Percentiles rank a stretch among this genome's conserved stretches.
These are phyloP conservation scores for Elongisporangium senticosum DNA, from an alignment of 352 stramenopile species.

Conservation along the genomic window DNA sequence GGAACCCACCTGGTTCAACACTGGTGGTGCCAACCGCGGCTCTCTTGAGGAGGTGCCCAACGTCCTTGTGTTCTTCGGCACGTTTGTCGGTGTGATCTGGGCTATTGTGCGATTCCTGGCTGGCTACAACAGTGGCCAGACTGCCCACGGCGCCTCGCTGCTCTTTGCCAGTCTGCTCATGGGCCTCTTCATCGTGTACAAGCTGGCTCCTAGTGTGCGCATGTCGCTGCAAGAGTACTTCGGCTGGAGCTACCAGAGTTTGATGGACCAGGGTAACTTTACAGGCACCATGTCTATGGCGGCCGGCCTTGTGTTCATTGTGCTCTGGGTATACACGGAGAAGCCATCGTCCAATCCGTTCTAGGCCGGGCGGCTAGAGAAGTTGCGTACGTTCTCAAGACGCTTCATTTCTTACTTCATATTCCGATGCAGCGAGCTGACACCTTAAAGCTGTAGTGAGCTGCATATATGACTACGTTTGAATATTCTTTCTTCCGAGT, in stretches of 20 bases:
- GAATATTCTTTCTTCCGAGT: background rate
- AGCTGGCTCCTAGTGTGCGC: slow-evolving; percentile 70
- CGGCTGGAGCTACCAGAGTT: slow-evolving; percentile 82
- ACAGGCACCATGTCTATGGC: slow-evolving; percentile 67
- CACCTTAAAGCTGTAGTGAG: background rate
- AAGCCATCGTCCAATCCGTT: slow-evolving; percentile 79
- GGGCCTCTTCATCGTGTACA: slow-evolving; percentile 76
- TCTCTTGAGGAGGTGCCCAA: slow-evolving; percentile 69
- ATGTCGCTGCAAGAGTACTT: slow-evolving; percentile 89
- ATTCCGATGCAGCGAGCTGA: background rate
- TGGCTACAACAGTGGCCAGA: slow-evolving; percentile 72
- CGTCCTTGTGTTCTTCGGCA: slow-evolving; percentile 71
- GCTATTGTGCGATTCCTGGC: slow-evolving; percentile 74
- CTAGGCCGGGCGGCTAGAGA: slow-evolving; percentile 17
- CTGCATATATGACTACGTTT: background rate
- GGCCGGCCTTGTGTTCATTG: slow-evolving; percentile 74
- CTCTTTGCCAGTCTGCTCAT: slow-evolving; percentile 76
- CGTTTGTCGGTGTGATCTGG: slow-evolving; percentile 60
- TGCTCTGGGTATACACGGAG: slow-evolving; percentile 79
- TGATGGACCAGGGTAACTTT: slow-evolving; percentile 83
- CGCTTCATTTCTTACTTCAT: background rate
- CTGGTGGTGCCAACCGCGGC: slow-evolving; percentile 55
- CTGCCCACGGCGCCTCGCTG: slow-evolving; percentile 63
- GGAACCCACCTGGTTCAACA: slow-evolving; percentile 80
- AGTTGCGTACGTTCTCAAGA: slow-evolving; percentile 1